Evolutionary conservation across 495 filamentous ascomycete species (phyloP), one percentile per base, ranked within the genome.

Genomic region (Annulohypoxylon stygium): DNA sequence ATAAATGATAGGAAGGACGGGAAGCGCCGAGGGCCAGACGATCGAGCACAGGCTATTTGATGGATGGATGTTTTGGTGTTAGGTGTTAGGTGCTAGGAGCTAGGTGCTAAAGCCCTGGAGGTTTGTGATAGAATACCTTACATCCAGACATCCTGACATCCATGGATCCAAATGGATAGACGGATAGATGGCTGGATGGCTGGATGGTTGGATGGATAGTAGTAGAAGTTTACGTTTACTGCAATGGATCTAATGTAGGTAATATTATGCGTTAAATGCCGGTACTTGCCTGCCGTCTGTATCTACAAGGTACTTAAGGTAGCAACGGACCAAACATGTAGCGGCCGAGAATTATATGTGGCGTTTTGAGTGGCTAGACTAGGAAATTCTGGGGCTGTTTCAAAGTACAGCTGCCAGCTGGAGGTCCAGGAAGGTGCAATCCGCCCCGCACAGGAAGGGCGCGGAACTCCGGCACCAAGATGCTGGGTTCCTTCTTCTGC

Each of bases 391-490:
- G 25, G 36, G 37, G 57, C 34, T 14, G 57, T 43, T 60, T 41
- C 33, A 39, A 39, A 37, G 12, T 14, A 26, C 50, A 37, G 12
- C 36, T 63, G 34, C 47, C 47, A 34, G 37, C 55, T 57, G 61
- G 37, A 20, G 53, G 41, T 20, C n/a, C 58, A 60, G 59, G 65
- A 65, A 61, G 53, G 36, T 67, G 58, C 67, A 60, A 37, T 73
- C 65, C 70, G 70, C 51, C 51, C 59, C 61, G 53, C 58, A 33
- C 37, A 16, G 51, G 48, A 61, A 65, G 30, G 37, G 39, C 63
- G 63, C 73, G 69, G 69, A 65, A 69, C 64, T 72, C 68, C 68
- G 69, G 69, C 69, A 72, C 69, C 73, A 75, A 45, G 50, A 69
- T 65, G 64, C 61, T 69, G 69, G 69, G 69, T 65, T 71, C 43